A percentile compares a stretch with the other conserved stretches of the same genome.
Conservation (phyloP, 2,329 filamentous ascomycete genomes). For the Hypoxylon sp. region DNA sequence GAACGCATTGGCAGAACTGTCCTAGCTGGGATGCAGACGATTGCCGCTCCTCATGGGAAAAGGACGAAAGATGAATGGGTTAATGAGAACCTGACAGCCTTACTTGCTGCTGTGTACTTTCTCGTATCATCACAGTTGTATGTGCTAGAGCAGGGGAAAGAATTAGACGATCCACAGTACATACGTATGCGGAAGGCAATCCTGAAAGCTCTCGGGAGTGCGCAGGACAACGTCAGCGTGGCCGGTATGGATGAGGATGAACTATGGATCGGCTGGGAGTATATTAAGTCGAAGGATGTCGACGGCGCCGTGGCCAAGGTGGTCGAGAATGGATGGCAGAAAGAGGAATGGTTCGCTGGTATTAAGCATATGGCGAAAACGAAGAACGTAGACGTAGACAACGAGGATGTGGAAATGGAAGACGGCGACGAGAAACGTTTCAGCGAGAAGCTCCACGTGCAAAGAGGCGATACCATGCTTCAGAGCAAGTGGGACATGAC, state of each 20-base stretch:
- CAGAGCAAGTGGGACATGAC: conserved; percentile 80
- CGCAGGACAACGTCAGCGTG: conserved; percentile 59
- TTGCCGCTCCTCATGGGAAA: conserved; percentile 61
- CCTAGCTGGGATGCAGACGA: conserved; percentile 78
- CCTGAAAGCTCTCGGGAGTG: conserved; percentile 59
- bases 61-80: conserved; percentile 66
- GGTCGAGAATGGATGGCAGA: conserved; percentile 69
- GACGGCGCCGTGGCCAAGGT: conserved; percentile 73
- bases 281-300: conserved; percentile 67
- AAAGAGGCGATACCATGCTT: conserved; percentile 78
- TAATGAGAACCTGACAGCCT: conserved; percentile 63
- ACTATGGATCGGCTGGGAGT: conserved; percentile 68
- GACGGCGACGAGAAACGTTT: conserved; percentile 54
- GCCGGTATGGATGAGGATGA: conserved; percentile 62
- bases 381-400: conserved; percentile 44
- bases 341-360: conserved; percentile 74
- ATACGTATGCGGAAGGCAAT: conserved; percentile 63
- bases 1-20: conserved; percentile 78
- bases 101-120: conserved; percentile 73
- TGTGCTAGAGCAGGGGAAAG: conserved; percentile 57
- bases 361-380: conserved; percentile 68
- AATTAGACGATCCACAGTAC: conserved; percentile 62
- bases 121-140: conserved; percentile 69
- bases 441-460: conserved; percentile 58
- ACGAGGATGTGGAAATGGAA: conserved; percentile 54